Evolutionary conservation across 2,329 filamentous ascomycete genomes (phyloP), one percentile per base, ranked within the genome.

Genomic region (Monilinia laxa): DNA sequence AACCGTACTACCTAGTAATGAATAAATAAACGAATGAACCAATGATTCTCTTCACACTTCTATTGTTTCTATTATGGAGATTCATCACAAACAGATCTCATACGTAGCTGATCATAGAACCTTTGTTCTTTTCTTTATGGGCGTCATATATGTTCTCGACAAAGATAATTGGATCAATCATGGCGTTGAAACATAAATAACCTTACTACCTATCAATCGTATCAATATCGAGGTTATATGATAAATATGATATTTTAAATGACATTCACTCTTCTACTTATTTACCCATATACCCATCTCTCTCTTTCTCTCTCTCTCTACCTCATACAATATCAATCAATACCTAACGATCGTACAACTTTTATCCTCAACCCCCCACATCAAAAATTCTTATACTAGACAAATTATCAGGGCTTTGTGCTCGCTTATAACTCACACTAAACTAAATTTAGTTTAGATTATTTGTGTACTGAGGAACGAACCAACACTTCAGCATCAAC

Each of bases 401-500:
- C 40, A 42, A 42, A 42, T 42, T 42, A 42, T 42, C 40, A 42
- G 40, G 40, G 40, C 40, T 42, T 42, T 42, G 40, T 38, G 58
- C 55, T 65, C 63, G 63, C 63, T 65, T 60, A 65, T 38, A 60
- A 18, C 52, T 4, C 45, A 45, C 54, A 52, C 63, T 65, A 65
- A 58, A 51, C 45, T 25, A n/a, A 23, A 35, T 59, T 31, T n/a
- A 45, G 63, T 49, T 65, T 67, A 67, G 65, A 68, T 58, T 45
- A 62, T 58, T 68, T 64, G 42, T 66, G 58, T 65, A 57, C 58
- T 59, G 63, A 60, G 55, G 31, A 42, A 20, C 23, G 54, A 60
- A 65, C 42, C 18, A 23, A 65, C 31, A 52, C 60, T 65, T 52
- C 63, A 65, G 63, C 63, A 58, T 65, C 63, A 65, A 60, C 63